These are phyloP conservation scores for Passalora sequoiae DNA, from an alignment of 2,329 filamentous ascomycete genomes.

Conservation along the genomic window DNA sequence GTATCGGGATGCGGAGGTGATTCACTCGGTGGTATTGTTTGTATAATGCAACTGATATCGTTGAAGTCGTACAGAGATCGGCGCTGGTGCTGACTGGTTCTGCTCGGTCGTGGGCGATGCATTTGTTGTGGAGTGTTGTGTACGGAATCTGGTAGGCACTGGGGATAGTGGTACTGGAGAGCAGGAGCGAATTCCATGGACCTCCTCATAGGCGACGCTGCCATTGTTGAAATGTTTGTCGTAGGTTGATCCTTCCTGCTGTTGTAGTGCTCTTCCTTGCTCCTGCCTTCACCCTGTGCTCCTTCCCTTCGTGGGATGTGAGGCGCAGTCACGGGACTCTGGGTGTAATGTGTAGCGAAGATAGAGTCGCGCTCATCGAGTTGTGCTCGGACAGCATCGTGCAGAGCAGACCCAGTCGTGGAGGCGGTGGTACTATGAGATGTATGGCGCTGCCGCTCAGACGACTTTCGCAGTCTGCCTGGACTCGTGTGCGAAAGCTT, in stretches of 20 bases:
- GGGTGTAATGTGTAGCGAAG: conserved; percentile 58
- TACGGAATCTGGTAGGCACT: conserved; percentile 3
- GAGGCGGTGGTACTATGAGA: background rate
- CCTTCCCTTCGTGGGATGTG: conserved; percentile 5
- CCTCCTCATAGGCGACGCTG: conserved; percentile 11
- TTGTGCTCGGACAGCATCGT: conserved; percentile 44
- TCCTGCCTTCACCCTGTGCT: conserved; percentile 7
- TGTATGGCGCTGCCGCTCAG: background rate
- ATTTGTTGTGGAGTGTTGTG: conserved; percentile 8
- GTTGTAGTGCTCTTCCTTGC: conserved; percentile 17
- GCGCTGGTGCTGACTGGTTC: conserved; percentile 27
- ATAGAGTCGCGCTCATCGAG: conserved; percentile 60
- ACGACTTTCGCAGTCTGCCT: background rate
- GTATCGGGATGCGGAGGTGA: conserved; percentile 14
- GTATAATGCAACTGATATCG: conserved; percentile 18
- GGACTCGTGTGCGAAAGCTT: conserved; percentile 8
- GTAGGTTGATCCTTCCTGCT: conserved; percentile 7
- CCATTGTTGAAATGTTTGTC: conserved; percentile 5
- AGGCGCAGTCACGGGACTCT: conserved; percentile 42
- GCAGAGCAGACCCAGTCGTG: conserved; percentile 10
- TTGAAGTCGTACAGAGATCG: conserved; percentile 31
- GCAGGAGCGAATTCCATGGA: conserved; percentile 13
- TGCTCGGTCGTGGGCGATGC: conserved; percentile 7
- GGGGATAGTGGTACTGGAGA: conserved; percentile 12
- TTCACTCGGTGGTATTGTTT: conserved; percentile 7